Percentiles rank a stretch among this genome's conserved stretches.
Conservation (phyloP, 1,139 yeast genomes). For the Geotrichum aggregatum region DNA sequence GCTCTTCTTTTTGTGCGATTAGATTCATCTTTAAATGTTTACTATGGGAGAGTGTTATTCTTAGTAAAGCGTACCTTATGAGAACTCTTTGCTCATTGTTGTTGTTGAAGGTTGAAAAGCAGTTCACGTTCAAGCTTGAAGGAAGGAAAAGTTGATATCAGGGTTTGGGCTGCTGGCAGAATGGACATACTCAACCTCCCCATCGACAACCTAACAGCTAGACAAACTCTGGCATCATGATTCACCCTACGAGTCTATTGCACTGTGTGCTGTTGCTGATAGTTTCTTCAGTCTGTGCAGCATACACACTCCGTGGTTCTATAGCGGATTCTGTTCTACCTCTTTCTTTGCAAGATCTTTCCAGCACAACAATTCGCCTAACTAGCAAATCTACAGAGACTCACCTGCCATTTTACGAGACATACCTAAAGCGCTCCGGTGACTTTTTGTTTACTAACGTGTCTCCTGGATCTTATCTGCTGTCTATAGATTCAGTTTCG, state of each 20-base stretch:
- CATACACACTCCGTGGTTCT: constrained; percentile 20
- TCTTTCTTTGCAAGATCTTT: constrained; percentile 12
- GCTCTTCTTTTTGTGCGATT: constrained; percentile 16
- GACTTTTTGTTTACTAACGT: constrained; percentile 32
- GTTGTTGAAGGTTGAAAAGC: no score
- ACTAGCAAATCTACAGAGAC: constrained; percentile 6
- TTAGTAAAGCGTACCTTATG: constrained; percentile 6
- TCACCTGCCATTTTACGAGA: constrained; percentile 16
- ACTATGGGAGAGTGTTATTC: not conserved
- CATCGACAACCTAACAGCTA: not conserved
- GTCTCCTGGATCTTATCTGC: constrained; percentile 31
- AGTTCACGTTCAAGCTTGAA: no score
- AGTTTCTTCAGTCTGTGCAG: constrained; percentile 2
- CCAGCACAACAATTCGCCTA: constrained; percentile 17
- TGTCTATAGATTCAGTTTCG: constrained; percentile 25
- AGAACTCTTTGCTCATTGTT: not conserved
- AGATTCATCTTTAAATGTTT: constrained; percentile 8
- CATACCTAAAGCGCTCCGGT: constrained; percentile 24
- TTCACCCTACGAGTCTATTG: not conserved
- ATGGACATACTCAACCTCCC: not conserved
- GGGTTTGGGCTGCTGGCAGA: not conserved
- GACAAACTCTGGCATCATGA: not conserved
- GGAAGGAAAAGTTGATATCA: not conserved
- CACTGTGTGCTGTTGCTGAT: constrained; percentile 1
- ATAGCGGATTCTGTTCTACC: constrained; percentile 21